phyloP scores from a whole-genome alignment of 1,139 yeast genomes.

The Sugiyamaella castrensis region DNA sequence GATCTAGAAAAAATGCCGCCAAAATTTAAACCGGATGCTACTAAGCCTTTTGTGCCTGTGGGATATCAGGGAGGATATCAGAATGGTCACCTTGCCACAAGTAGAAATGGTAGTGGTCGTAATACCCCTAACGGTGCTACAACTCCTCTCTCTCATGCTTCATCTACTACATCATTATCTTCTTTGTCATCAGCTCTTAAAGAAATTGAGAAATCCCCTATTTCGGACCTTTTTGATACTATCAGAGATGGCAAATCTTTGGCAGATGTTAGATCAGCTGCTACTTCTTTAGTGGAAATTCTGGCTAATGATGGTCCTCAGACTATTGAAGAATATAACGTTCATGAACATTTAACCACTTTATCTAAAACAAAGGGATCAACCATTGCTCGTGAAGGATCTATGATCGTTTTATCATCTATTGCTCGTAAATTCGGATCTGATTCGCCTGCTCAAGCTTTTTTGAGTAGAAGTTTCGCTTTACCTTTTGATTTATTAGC shows the following conservation, averaged over 20 bases:
- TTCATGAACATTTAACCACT: conserved; percentile 59
- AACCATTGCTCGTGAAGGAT: conserved; percentile 70
- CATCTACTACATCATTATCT: conserved; percentile 66
- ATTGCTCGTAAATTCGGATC: conserved; percentile 66
- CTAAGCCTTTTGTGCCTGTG: conserved; percentile 10
- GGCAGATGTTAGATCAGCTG: conserved; percentile 63
- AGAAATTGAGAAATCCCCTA: conserved; percentile 66
- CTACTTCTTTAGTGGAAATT: conserved; percentile 52
- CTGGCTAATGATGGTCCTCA: conserved; percentile 48
- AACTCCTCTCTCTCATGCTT: conserved; percentile 18
- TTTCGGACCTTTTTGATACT: conserved; percentile 55
- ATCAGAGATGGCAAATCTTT: conserved; percentile 58
- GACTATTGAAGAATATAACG: conserved; percentile 61
- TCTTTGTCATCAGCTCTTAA: conserved; percentile 70
- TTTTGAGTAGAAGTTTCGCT: conserved; percentile 56
- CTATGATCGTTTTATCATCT: conserved; percentile 63
- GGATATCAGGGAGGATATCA: conserved; percentile 9
- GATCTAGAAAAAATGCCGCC: conserved; percentile 17
- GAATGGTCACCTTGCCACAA: conserved; percentile 1
- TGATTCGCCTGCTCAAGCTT: conserved; percentile 62
- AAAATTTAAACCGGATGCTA: conserved; percentile 17
- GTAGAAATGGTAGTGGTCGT: conserved; percentile 6
- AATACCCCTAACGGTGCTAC: conserved; percentile 13
- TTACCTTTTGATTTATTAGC: conserved; percentile 62
- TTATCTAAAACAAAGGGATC: conserved; percentile 72